Base-by-base conservation (phyloP, 805 yeast genomes). In the Kodamaea hsintzibuensis region DNA sequence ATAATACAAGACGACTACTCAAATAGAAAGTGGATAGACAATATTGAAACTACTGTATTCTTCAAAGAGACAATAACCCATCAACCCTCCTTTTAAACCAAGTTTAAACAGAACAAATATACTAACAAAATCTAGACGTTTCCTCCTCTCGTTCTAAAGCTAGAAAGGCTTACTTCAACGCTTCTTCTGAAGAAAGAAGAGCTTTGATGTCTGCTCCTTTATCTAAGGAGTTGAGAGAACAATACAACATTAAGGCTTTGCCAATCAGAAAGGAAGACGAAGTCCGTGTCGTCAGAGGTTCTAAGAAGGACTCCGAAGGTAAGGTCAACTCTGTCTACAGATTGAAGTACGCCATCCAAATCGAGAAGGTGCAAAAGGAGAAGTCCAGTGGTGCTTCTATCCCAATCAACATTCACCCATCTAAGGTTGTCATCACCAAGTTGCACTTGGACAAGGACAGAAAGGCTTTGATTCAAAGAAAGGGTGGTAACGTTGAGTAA, bases 301-400 rank as follows among this genome's bases (percentile, higher is more conserved):
- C 98, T 74, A 89, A 90, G 89, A 95, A 95, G 86, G 99, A 98
- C 79, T 91, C 93, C 71, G 99, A 93, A 85, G 99, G 99, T 82
- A 90, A 91, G 82, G 85, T 95, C 78, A 82, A 95, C 67, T 88
- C 96, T 65, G 98, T 93, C 69, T 95, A 95, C 97, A 93, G 99
- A 89, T 89, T 95, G 82, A 95, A 95, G 81, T 95, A 83, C 77
- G 86, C 96, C 70, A 84, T 95, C 68, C 98, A 93, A 82, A 88
- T 95, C 71, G 98, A 92, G 84, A 93, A 93, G 84, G 84, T 95
- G 78, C 86, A 93, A 82, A 89, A 87, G 83, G 98, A 95, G 83
- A 95, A 95, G 85, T 91, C 96, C 67, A 89, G 87, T 83, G 98
- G 98, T 82, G 96, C 96, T 73, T 84, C 97, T 61, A 89, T 92